These are phyloP conservation scores for Pichia sp. DNA, from an alignment of 1,139 yeast genomes.

Conservation along the genomic window DNA sequence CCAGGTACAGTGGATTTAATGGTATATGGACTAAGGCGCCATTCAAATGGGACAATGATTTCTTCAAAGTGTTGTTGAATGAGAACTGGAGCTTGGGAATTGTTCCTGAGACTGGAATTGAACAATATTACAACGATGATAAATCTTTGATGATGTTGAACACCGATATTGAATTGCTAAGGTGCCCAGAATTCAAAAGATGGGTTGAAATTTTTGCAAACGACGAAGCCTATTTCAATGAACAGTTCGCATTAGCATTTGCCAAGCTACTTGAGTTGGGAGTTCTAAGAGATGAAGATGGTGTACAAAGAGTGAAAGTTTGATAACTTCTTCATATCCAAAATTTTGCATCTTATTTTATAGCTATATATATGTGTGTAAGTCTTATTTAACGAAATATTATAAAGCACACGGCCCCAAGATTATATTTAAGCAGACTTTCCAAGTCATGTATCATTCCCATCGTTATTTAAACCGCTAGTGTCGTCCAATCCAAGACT, in stretches of 20 bases:
- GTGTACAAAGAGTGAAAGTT: constrained; percentile 28
- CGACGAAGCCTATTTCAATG: constrained; percentile 64
- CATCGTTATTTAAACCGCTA: constrained; percentile 21
- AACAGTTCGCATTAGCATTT: constrained; percentile 68
- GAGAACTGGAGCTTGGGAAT: constrained; percentile 34
- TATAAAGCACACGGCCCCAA: background rate
- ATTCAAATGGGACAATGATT: constrained; percentile 37
- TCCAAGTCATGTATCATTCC: constrained; percentile 1
- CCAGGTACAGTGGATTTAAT: constrained; percentile 43
- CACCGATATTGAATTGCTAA: constrained; percentile 69
- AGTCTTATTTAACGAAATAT: background rate
- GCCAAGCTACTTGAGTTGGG: constrained; percentile 72
- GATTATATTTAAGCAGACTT: background rate
- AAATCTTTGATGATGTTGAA: constrained; percentile 77
- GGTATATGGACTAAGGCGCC: constrained; percentile 42
- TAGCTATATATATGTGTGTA: background rate
- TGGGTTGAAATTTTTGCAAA: constrained; percentile 70
- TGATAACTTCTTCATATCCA: constrained; percentile 5
- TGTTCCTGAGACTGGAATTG: constrained; percentile 41
- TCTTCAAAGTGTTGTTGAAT: constrained; percentile 33
- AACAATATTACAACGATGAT: constrained; percentile 38
- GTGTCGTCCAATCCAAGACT: constrained; percentile 26
- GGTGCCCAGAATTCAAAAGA: constrained; percentile 59
- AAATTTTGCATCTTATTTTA: background rate
- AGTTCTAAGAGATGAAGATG: constrained; percentile 37